These are phyloP conservation scores for Globisporangium viniferum DNA, from an alignment of 352 stramenopile genomes.

Conservation along the genomic window DNA sequence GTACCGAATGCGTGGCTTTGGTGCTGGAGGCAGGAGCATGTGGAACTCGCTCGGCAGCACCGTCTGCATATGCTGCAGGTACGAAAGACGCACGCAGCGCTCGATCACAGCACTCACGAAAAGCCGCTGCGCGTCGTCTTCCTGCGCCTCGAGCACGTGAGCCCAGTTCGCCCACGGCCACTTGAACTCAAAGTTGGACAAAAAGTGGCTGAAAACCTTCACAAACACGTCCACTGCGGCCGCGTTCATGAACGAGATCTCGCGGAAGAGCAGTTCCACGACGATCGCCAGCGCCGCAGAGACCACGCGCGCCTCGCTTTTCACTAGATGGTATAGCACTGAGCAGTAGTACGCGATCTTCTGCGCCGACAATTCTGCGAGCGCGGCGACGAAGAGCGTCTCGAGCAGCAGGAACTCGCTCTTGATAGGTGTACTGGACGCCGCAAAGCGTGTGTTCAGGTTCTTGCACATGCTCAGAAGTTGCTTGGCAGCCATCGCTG, in stretches of 20 bases:
- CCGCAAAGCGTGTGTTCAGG: conserved; percentile 60
- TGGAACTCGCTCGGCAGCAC: conserved; percentile 74
- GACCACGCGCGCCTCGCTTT: conserved; percentile 58
- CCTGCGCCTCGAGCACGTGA: conserved; percentile 70
- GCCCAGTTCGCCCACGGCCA: conserved; percentile 80
- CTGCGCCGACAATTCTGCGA: conserved; percentile 40
- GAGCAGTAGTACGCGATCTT: conserved; percentile 67
- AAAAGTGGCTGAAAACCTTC: conserved; percentile 78
- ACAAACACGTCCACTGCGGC: conserved; percentile 62
- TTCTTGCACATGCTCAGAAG: conserved; percentile 50
- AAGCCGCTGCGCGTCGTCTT: conserved; percentile 78
- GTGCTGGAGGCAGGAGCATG: conserved; percentile 65
- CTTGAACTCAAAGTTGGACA: conserved; percentile 89
- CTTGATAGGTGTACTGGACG: conserved; percentile 49
- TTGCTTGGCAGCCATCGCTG: conserved; percentile 66
- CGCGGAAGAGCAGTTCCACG: conserved; percentile 81
- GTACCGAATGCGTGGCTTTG: conserved; percentile 70
- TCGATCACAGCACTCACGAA: conserved; percentile 86
- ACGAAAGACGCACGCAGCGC: conserved; percentile 80
- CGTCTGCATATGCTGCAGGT: conserved; percentile 82
- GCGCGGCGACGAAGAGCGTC: conserved; percentile 56
- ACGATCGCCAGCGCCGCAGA: conserved; percentile 78
- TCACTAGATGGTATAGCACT: conserved; percentile 76
- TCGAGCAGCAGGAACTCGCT: conserved; percentile 81
- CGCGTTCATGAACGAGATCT: conserved; percentile 72